These are phyloP conservation scores for Ustilago curta DNA, from an alignment of 1,284 basidiomycete genomes.

Conservation along the genomic window DNA sequence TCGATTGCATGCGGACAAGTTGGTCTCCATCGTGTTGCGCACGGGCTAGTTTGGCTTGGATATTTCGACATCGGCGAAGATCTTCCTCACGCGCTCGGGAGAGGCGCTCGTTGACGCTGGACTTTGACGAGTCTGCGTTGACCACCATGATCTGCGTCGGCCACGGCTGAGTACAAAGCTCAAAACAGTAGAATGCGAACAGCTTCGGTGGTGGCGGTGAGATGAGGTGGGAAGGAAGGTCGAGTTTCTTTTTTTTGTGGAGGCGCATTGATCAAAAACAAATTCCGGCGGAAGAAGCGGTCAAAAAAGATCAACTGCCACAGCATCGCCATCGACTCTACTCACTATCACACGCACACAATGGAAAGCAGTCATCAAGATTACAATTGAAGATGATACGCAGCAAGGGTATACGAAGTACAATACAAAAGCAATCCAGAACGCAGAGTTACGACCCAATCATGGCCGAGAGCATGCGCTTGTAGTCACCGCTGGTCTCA, in stretches of 20 bases:
- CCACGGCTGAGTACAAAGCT: neutral
- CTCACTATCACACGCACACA: neutral
- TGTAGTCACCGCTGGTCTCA: constrained; percentile 64
- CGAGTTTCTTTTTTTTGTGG: constrained; percentile 10
- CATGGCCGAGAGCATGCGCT: constrained; percentile 55
- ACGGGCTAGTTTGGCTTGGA: constrained; percentile 31
- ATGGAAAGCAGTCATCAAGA: neutral
- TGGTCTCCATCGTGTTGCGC: constrained; percentile 2
- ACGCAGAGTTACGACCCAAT: constrained; percentile 40
- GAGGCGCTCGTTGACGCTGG: constrained; percentile 39
- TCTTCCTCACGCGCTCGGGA: constrained; percentile 39
- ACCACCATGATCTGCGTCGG: neutral
- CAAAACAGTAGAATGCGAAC: neutral
- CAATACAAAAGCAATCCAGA: neutral
- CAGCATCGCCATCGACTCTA: neutral
- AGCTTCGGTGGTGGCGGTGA: constrained; percentile 6
- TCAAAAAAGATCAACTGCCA: constrained; percentile 2
- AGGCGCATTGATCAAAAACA: constrained; percentile 3
- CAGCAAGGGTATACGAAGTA: constrained; percentile 21
- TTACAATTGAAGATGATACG: constrained; percentile 3
- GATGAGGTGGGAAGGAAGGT: neutral
- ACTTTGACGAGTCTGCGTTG: constrained; percentile 17
- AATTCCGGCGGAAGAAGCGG: constrained; percentile 7
- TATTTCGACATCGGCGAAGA: constrained; percentile 33
- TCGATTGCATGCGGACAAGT: neutral